Percentiles rank a stretch among this genome's conserved stretches.
Conservation (phyloP, 345 rosid species). For the Bruguiera parviflora region DNA sequence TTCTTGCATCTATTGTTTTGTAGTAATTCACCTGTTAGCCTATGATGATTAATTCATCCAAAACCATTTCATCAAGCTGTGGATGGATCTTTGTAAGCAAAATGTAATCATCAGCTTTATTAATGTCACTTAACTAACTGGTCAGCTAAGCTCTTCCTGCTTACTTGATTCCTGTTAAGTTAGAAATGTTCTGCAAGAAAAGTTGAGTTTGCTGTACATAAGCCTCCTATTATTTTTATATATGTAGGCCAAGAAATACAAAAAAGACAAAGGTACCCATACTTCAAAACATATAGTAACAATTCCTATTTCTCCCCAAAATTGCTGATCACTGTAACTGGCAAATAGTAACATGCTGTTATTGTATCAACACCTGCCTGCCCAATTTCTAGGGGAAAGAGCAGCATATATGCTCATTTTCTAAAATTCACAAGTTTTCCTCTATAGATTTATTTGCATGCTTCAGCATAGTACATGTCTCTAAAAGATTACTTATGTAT, state of each 20-base stretch:
- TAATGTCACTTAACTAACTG: neutral
- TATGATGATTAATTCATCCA: neutral
- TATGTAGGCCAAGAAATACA: no score
- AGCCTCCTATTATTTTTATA: no score
- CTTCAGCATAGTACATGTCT: neutral
- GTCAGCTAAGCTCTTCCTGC: no score
- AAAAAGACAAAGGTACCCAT: no score
- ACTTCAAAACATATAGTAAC: neutral
- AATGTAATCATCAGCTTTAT: neutral
- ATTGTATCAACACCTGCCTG: neutral
- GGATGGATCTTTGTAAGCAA: neutral
- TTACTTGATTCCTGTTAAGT: no score
- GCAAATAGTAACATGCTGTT: neutral
- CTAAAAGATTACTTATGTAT: neutral
- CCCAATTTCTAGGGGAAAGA: neutral
- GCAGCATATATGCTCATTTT: neutral
- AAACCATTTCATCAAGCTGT: neutral
- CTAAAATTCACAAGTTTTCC: neutral
- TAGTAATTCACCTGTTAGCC: neutral
- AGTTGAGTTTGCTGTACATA: no score
- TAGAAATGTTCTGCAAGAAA: no score
- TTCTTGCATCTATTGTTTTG: neutral
- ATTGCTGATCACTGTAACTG: neutral
- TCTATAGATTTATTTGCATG: neutral
- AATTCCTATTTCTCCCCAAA: neutral